Evolutionary conservation across 2,329 filamentous ascomycete genomes (phyloP), one percentile per base, ranked within the genome.

Genomic region (Colletotrichum sp.): DNA sequence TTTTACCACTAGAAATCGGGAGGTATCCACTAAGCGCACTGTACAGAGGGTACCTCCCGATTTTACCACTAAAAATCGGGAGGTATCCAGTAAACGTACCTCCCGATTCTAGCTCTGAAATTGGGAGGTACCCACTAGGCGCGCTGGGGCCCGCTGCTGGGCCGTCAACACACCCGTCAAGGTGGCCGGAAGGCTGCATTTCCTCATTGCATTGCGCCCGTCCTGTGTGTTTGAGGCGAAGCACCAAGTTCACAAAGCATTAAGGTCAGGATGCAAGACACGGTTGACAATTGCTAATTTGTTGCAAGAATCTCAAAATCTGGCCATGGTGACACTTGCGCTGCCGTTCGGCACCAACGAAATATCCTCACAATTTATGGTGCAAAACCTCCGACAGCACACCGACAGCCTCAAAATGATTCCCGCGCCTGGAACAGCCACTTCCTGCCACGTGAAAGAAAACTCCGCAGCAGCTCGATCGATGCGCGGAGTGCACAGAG

Each of bases 271-370:
- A 57, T 6, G 52, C 5, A 57, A 26, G 13, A 0, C 52, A 57
- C 3, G 0, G 21, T 8, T 13, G 12, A 24, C 8, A 2, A 57
- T 1, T 8, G 9, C 10, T 0, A 26, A 26, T 26, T 57, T 26
- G 0, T 8, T 57, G 1, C 21, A 26, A 21, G 3, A 15, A 7
- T 13, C 6, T 57, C 52, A 57, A 24, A 18, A 3, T 57, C 21
- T 57, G 0, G 21, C 24, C 3, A 13, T 57, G n/a, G 3, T 24
- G 52, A 57, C 52, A 57, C 52, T 24, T 18, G 16, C 15, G 36
- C 36, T 44, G 8, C 36, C 16, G 15, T 44, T 44, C 1, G n/a
- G 52, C 52, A 57, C 21, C 4, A 57, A 1, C 52, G n/a, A 26
- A 13, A 24, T 26, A 21, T 57, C 52, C 52, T 26, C 21, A n/a